Conservation (phyloP, 2,329 filamentous ascomycete genomes). For the Myriosclerotinia scirpicola region DNA sequence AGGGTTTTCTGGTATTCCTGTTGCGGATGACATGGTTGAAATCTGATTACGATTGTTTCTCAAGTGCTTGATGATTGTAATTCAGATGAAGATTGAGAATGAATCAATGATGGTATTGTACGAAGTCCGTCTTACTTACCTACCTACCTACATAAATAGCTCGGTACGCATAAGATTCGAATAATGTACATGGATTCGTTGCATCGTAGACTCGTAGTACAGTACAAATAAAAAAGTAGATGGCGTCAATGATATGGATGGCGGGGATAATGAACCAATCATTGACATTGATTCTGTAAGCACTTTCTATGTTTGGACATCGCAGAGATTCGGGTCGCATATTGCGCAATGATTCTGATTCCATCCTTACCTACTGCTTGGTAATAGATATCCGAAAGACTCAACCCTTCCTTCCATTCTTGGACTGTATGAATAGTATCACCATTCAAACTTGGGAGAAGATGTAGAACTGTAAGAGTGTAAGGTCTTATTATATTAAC, state of each 20-base stretch:
- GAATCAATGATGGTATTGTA: neutral
- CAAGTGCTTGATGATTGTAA: neutral
- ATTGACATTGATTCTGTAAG: constrained; percentile 19
- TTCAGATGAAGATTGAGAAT: neutral
- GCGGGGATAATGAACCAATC: constrained; percentile 22
- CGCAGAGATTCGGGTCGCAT: neutral
- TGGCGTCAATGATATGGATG: constrained; percentile 20
- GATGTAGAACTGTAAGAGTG: no score
- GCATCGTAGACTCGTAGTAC: neutral
- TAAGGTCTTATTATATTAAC: no score
- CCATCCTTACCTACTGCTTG: no score
- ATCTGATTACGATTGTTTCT: neutral
- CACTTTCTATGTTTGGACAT: constrained; percentile 4
- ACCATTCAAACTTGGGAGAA: no score
- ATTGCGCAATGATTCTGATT: neutral
- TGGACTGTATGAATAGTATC: no score
- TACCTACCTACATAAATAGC: neutral
- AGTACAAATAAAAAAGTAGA: constrained; percentile 13
- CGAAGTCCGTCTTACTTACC: neutral
- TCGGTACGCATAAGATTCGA: neutral
- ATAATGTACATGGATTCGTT: neutral
- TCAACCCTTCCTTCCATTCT: no score
- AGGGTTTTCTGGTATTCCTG: constrained; percentile 58
- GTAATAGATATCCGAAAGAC: no score
- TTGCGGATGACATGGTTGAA: constrained; percentile 63